Conservation (phyloP, 805 yeast genomes). For the Danielia oregonensis region DNA sequence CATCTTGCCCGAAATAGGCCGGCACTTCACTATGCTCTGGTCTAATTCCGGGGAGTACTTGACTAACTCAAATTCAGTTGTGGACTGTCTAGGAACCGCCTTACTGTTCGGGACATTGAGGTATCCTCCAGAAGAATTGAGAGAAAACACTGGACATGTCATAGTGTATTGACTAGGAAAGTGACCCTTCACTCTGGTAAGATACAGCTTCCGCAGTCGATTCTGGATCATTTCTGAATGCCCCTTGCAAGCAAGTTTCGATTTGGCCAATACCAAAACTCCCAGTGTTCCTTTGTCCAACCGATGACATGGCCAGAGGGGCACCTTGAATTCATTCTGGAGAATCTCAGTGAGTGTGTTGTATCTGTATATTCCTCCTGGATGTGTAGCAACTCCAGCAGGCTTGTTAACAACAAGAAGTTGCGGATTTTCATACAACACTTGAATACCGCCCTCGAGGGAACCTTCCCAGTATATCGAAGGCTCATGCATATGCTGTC, state of each 20-base stretch:
- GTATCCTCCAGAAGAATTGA: slow-evolving; percentile 31
- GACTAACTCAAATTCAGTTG: slow-evolving; percentile 31
- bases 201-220: slow-evolving; percentile 36
- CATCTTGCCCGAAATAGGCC: slow-evolving; percentile 51
- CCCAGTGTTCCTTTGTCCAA: slow-evolving; percentile 54
- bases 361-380: slow-evolving; percentile 41
- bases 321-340: slow-evolving; percentile 23
- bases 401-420: slow-evolving; percentile 48
- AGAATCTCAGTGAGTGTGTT: slow-evolving; percentile 44
- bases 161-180: slow-evolving; percentile 34
- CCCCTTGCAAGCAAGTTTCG: slow-evolving; percentile 25
- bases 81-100: slow-evolving; percentile 26
- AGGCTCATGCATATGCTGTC: slow-evolving; percentile 46
- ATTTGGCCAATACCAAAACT: slow-evolving; percentile 41
- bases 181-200: slow-evolving; percentile 41
- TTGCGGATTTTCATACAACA: slow-evolving; percentile 35
- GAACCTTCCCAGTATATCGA: slow-evolving; percentile 3
- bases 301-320: slow-evolving; percentile 45
- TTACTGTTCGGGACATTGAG: slow-evolving; percentile 22
- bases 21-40: slow-evolving; percentile 46
- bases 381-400: slow-evolving; percentile 53
- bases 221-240: slow-evolving; percentile 30
- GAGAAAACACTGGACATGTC: slow-evolving; percentile 38
- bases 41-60: slow-evolving; percentile 22
- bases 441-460: slow-evolving; percentile 11